Percentiles rank a stretch among this genome's conserved stretches.
phyloP scores from a whole-genome alignment of 495 filamentous ascomycete species.

The Xylaria nigripes region DNA sequence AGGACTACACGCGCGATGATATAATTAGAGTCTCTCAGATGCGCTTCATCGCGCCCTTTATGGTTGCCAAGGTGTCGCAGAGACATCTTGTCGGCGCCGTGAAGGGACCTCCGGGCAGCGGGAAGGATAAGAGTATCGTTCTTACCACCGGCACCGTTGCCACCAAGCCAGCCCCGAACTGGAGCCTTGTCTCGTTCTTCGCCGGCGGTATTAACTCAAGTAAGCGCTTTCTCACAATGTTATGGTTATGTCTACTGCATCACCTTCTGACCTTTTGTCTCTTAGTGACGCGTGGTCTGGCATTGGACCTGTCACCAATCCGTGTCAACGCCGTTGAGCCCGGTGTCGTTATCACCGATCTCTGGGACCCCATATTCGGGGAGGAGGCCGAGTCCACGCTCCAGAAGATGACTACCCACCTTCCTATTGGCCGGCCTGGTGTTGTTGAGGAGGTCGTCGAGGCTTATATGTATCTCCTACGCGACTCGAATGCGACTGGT shows the following conservation, averaged over 20 bases:
- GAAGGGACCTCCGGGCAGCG: not conserved
- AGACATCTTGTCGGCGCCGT: conserved; percentile 30
- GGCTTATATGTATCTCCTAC: conserved; percentile 57
- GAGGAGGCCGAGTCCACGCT: conserved; percentile 26
- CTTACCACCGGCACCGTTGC: conserved; percentile 46
- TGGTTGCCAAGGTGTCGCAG: conserved; percentile 46
- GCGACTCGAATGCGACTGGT: conserved; percentile 37
- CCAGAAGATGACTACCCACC: conserved; percentile 12
- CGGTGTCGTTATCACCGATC: conserved; percentile 47
- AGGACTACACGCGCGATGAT: conserved; percentile 30
- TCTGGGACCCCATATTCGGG: conserved; percentile 28
- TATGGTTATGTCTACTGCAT: too few relatives aligned
- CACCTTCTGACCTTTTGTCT: too few relatives aligned
- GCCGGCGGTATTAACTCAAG: conserved; percentile 30
- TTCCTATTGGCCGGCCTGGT: conserved; percentile 40
- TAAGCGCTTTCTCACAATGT: not conserved
- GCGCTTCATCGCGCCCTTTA: conserved; percentile 41
- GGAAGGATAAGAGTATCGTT: conserved; percentile 38
- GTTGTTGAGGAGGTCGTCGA: conserved; percentile 52
- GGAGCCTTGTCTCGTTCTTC: conserved; percentile 36
- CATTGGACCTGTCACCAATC: conserved; percentile 49
- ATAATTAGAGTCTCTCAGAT: conserved; percentile 38
- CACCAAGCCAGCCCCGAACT: conserved; percentile 38
- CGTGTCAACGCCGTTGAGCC: conserved; percentile 54
- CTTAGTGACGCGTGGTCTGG: conserved; percentile 41